Base-by-base conservation (phyloP, 2,329 filamentous ascomycete genomes). In the Aspergillus sp. region DNA sequence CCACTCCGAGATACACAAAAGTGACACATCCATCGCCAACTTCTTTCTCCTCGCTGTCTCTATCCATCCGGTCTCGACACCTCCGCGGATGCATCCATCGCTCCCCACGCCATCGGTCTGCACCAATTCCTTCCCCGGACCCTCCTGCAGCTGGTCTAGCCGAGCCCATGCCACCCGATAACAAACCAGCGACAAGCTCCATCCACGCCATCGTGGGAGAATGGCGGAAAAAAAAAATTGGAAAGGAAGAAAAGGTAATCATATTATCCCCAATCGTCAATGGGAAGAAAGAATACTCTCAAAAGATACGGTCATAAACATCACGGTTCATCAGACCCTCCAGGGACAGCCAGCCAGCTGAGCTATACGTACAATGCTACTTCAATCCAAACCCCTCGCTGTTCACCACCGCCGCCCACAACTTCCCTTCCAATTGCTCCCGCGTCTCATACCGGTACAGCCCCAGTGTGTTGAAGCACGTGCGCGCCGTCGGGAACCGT, bases 381-480 rank as follows among this genome's bases (percentile, higher is more conserved):
- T 92, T 94, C 70, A 97, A 78, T 29, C 91, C 91, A 79, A 97
- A 97, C 2, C 92, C 92, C 70, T 96, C 91, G 65, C 91, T 95
- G 71, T 92, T 91, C 58, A 84, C 78, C n/a, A 96, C 91, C 3
- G 92, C 92, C 57, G 84, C 82, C 91, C 91, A 96, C 29, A 97
- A 75, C 76, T 86, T 85, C 47, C 71, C 74, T 69, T 90, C 87
- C 54, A 96, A 70, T 59, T 82, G 86, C 65, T 85, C 80, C 60
- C 80, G 83, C 3, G 82, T 84, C 32, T 72, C 68, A 71, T 93
- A 96, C 43, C 84, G 81, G 74, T 87, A 93, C 52, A 97, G 74
- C 4, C 87, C 86, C 58, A 97, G 66, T 69, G 87, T 84, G 68
- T 96, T 96, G 74, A 97, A 97, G 70, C 92, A 97, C 6, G 92